A percentile compares a stretch with the other conserved stretches of the same genome.
phyloP scores from a whole-genome alignment of 495 filamentous ascomycete genomes.

The Hypomontagnella monticulosa region DNA sequence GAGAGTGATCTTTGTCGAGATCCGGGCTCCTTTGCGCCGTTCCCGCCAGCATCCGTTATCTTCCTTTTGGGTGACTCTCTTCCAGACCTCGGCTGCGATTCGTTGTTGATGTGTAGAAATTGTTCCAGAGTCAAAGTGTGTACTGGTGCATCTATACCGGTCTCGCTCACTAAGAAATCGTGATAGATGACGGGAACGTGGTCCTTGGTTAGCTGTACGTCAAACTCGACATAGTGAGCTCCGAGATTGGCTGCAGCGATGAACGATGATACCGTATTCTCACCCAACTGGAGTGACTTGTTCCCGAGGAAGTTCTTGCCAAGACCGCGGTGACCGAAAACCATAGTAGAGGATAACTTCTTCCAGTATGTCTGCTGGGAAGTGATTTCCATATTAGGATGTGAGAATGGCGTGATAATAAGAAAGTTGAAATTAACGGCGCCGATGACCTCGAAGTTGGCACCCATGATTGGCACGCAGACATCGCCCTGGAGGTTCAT shows the following conservation, averaged over 20 bases:
- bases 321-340: conserved; percentile 93
- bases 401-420: conserved; percentile 91
- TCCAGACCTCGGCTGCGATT: conserved; percentile 38
- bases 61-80: conserved; percentile 40
- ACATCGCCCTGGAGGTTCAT: conserved; percentile 93
- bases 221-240: conserved; percentile 90
- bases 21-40: conserved; percentile 48
- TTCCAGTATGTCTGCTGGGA: conserved; percentile 96
- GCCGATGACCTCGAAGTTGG: conserved; percentile 90
- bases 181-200: conserved; percentile 99
- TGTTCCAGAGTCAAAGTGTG: conserved; percentile 95
- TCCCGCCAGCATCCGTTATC: conserved; percentile 41
- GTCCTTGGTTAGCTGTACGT: conserved; percentile 98
- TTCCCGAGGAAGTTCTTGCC: conserved; percentile 88
- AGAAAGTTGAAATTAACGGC: conserved; percentile 96
- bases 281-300: conserved; percentile 89
- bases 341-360: conserved; percentile 72
- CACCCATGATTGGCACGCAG: conserved; percentile 85
- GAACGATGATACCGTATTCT: conserved; percentile 95
- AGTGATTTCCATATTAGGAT: conserved; percentile 91
- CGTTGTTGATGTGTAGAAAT: conserved; percentile 85
- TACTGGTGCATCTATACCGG: conserved; percentile 95
- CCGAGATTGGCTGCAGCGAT: conserved; percentile 95
- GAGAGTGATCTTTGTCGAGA: conserved; percentile 59
- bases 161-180: conserved; percentile 98